Conservation (phyloP, 148 eudicot species). For the Suaeda aralocaspica region DNA sequence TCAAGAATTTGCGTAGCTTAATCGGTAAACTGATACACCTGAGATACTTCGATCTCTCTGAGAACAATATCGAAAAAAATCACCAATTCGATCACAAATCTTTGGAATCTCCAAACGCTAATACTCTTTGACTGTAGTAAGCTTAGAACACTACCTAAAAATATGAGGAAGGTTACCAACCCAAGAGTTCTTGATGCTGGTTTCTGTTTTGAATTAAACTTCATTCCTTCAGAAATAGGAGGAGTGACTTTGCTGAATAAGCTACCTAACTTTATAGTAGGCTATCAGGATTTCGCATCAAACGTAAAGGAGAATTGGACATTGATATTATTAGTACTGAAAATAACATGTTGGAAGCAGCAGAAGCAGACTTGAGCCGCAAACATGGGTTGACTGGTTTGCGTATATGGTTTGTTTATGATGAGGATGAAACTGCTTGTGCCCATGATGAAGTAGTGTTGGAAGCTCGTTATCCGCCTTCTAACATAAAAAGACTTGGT, state of each 20-base stretch:
- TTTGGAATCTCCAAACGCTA: constrained; percentile 38
- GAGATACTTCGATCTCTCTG: constrained; percentile 23
- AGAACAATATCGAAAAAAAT: neutral
- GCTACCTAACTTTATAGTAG: neutral
- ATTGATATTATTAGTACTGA: neutral
- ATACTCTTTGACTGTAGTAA: neutral
- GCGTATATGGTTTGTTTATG: neutral
- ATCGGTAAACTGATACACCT: constrained; percentile 23
- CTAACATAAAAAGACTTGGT: constrained; percentile 7
- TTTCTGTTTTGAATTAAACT: neutral
- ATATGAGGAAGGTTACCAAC: constrained; percentile 1
- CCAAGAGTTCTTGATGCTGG: constrained; percentile 4
- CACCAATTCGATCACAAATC: constrained; percentile 24
- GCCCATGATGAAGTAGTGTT: constrained; percentile 8
- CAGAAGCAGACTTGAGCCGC: neutral
- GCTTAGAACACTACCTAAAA: constrained; percentile 10
- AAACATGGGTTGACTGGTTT: neutral
- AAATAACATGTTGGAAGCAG: constrained; percentile 2
- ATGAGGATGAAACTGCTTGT: neutral
- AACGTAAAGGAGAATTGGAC: neutral
- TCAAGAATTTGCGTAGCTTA: constrained; percentile 11
- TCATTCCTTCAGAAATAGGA: constrained; percentile 12
- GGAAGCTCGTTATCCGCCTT: constrained; percentile 24
- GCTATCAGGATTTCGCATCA: neutral
- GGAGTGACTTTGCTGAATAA: constrained; percentile 5